Percentiles rank a stretch among this genome's conserved stretches.
Conservation (phyloP, 371 early-diverging fungal genomes). For the Rhizopus sp. region DNA sequence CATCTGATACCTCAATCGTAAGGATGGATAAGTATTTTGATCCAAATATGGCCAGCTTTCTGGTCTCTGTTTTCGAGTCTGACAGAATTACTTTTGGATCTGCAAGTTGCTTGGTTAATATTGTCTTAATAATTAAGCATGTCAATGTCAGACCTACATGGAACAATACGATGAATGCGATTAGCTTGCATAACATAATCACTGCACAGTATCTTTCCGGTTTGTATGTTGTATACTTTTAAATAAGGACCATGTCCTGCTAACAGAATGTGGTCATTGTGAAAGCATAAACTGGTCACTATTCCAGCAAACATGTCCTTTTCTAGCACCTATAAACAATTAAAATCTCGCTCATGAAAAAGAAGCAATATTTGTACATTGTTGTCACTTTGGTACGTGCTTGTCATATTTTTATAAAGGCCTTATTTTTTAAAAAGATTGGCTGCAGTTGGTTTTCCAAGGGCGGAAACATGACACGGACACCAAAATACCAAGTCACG, state of each 20-base stretch:
- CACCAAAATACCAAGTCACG: no score
- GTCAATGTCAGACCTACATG: conserved; percentile 37
- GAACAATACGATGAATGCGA: conserved; percentile 60
- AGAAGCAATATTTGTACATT: no score
- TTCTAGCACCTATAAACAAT: conserved; percentile 19
- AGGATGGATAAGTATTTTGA: conserved; percentile 44
- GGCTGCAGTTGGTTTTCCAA: no score
- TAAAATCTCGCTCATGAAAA: not conserved
- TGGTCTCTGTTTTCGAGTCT: conserved; percentile 9
- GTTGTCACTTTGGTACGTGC: no score
- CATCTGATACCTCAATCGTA: conserved; percentile 10
- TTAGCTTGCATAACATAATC: conserved; percentile 46
- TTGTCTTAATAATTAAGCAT: not conserved
- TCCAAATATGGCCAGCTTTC: conserved; percentile 41
- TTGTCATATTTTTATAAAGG: no score
- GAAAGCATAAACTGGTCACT: conserved; percentile 61
- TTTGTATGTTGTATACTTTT: conserved; percentile 54
- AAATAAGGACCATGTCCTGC: conserved; percentile 65
- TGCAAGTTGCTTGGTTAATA: not conserved
- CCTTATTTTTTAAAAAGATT: no score
- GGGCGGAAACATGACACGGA: no score
- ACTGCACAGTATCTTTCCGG: conserved; percentile 39
- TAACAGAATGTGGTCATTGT: conserved; percentile 51
- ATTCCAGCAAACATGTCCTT: conserved; percentile 52
- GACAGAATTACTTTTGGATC: conserved; percentile 12